phyloP scores from a whole-genome alignment of 352 stramenopile species.

The Globisporangium orthogonon region DNA sequence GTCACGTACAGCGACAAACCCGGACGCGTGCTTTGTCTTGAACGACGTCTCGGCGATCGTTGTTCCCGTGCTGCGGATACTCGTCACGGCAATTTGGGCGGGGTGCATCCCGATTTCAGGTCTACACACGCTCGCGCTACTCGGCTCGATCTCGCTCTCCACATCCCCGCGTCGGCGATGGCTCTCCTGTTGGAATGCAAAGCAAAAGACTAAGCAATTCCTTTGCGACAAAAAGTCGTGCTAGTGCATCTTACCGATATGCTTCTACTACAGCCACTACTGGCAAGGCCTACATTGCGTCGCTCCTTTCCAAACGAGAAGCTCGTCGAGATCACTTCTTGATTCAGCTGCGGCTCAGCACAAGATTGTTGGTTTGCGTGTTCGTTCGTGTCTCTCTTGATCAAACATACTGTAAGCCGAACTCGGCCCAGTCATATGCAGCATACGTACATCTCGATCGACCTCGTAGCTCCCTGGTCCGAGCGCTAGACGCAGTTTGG shows the following conservation, averaged over 20 bases:
- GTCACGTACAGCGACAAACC: constrained; percentile 23
- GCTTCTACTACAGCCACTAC: background rate
- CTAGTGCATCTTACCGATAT: background rate
- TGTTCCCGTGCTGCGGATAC: constrained; percentile 4
- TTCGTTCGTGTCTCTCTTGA: background rate
- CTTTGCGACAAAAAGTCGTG: no score
- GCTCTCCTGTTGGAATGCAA: background rate
- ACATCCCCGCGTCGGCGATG: background rate
- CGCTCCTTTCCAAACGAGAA: constrained; percentile 46
- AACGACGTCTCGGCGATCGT: constrained; percentile 17
- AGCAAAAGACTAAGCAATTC: no score
- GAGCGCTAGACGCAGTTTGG: constrained; percentile 26
- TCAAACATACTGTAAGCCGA: background rate
- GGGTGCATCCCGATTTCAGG: constrained; percentile 18
- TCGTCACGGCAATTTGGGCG: constrained; percentile 11
- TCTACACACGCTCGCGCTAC: constrained; percentile 4
- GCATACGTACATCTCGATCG: constrained; percentile 28
- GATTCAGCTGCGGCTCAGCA: constrained; percentile 22
- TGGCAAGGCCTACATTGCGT: constrained; percentile 7
- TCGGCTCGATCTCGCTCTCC: background rate
- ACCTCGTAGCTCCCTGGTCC: constrained; percentile 53
- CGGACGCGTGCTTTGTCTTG: constrained; percentile 25
- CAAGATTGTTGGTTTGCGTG: no score
- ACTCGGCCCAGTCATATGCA: background rate
- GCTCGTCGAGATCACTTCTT: constrained; percentile 30